These are phyloP conservation scores for Camelina laxa DNA, from an alignment of 345 rosid genomes.

Conservation along the genomic window DNA sequence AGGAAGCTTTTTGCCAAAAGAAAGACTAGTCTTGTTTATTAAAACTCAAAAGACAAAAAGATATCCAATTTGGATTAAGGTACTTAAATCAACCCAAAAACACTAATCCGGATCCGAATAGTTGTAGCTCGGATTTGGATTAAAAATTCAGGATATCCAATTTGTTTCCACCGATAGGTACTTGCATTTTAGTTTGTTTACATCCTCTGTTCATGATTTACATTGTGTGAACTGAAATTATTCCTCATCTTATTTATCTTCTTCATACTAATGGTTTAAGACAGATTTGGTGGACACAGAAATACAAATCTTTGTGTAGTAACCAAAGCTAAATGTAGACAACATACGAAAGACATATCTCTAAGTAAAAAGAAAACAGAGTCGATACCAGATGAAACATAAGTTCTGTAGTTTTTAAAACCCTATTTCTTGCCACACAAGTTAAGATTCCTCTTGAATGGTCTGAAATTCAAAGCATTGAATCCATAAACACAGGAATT, in stretches of 20 bases:
- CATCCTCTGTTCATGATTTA: background rate
- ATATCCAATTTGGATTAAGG: no score
- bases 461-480: constrained; percentile 75
- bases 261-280: background rate
- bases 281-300: background rate
- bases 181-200: no score
- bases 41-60: no score
- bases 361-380: constrained; percentile 18
- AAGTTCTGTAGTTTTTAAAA: background rate
- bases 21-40: background rate
- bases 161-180: no score
- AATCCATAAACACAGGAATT: constrained; percentile 84
- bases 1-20: constrained; percentile 53
- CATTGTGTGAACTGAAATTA: background rate
- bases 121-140: no score
- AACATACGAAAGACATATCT: background rate
- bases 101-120: no score
- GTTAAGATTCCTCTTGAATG: constrained; percentile 58
- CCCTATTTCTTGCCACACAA: constrained; percentile 59
- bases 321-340: constrained; percentile 7
- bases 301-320: background rate
- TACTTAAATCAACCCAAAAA: no score
- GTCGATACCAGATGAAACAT: background rate
- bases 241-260: background rate
- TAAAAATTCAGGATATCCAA: no score